Evolutionary conservation across 2,329 filamentous ascomycete species (phyloP), one percentile per base, ranked within the genome.

Genomic region (Verticillium isaacii): DNA sequence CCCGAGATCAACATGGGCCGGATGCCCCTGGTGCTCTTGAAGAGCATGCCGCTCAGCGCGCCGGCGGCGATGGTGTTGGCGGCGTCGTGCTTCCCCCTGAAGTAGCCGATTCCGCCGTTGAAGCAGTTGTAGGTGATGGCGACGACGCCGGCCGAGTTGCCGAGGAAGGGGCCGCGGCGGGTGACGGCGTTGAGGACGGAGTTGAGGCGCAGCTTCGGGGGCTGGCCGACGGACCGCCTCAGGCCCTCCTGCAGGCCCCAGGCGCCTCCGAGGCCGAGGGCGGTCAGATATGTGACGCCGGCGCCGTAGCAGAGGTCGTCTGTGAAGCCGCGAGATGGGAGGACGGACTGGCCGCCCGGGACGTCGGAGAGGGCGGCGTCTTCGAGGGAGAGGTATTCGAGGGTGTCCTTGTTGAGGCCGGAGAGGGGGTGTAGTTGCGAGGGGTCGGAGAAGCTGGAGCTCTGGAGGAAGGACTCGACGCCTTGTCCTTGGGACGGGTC

Each of bases 301-400:
- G 95, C 96, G 72, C 96, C 95, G 76, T 99, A 99, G 80, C 95
- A 98, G 63, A 99, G 86, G 76, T 99, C 95, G 74, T 99, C 95
- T 64, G 93, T 96, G 88, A 96, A 99, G 74, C 95, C 95, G 75
- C 95, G 89, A 61, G 93, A 97, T 54, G 96, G 95, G 60, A 99
- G 85, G 60, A 93, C 90, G 54, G 94, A 96, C 74, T 91, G 90
- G 63, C 88, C 85, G 71, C 93, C 93, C 57, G 93, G 93, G 23
- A 96, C 85, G 71, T 96, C 89, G 65, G 92, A 93, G 62, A 97
- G 87, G 32, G 89, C 86, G 58, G 92, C 91, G 74, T 99, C 96
- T 78, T 99, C 95, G 72, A 99, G 89, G 32, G 90, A 89, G 67
- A 99, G 85, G 78, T 99, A 99, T 76, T 99, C 95, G 71, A 99